Conservation (phyloP, 257 asterid species). For the Solanum tarapatanum region DNA sequence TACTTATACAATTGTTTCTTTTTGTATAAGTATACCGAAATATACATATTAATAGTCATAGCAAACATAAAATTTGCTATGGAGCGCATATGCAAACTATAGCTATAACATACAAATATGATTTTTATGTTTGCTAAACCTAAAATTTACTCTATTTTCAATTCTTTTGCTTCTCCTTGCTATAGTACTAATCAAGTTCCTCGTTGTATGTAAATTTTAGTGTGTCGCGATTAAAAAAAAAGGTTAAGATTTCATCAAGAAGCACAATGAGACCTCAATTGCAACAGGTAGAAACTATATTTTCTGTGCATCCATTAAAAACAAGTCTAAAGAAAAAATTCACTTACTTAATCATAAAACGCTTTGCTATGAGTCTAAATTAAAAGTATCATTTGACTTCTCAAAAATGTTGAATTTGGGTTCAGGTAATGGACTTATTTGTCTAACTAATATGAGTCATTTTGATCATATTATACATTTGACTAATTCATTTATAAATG, state of each 20-base stretch:
- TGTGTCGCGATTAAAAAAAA: no score
- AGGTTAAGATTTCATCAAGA: neutral
- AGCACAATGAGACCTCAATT: neutral
- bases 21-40: no score
- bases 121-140: no score
- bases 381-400: neutral
- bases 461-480: neutral
- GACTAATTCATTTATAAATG: neutral
- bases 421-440: neutral
- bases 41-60: no score
- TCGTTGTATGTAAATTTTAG: neutral
- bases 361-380: no score
- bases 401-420: neutral
- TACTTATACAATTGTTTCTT: no score
- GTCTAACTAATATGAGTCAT: neutral
- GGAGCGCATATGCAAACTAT: no score
- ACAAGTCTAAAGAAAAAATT: neutral
- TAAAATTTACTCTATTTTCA: no score
- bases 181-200: neutral
- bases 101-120: no score
- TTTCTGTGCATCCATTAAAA: no score
- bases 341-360: neutral
- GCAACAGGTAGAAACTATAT: no score
- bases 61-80: no score
- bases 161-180: neutral